A percentile compares a stretch with the other conserved stretches of the same genome.
Conservation (phyloP, 208 protist genomes). For the Leishmania lainsoni region DNA sequence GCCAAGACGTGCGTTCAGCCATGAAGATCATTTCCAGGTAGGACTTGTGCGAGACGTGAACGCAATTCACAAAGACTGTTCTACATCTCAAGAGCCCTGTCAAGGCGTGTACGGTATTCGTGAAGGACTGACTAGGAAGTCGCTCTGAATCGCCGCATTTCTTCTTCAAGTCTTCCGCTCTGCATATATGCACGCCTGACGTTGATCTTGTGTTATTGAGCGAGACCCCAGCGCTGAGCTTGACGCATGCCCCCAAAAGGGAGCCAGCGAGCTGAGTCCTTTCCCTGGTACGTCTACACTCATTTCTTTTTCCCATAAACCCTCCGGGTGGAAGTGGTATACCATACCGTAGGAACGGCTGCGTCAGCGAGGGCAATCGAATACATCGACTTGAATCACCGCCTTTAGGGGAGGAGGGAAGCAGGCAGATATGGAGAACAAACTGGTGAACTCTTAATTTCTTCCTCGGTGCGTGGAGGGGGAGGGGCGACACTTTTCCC, state of each 20-base stretch:
- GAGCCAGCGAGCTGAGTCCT: background rate
- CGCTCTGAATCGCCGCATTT: background rate
- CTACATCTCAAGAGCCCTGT: background rate
- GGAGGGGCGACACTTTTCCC: background rate
- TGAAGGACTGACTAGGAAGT: background rate
- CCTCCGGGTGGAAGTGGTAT: background rate
- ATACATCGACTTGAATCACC: background rate
- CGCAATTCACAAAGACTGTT: background rate
- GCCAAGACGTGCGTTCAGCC: slow-evolving; percentile 68
- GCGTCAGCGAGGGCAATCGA: background rate
- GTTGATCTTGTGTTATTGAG: background rate
- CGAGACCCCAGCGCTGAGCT: background rate
- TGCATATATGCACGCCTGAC: background rate
- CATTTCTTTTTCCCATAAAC: background rate
- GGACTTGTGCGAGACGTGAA: background rate
- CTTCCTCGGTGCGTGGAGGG: too few species aligned
- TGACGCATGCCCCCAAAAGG: background rate
- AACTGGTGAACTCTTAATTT: too few species aligned
- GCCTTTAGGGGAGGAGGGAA: background rate
- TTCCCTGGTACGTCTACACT: background rate
- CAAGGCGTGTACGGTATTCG: background rate
- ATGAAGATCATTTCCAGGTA: slow-evolving; percentile 61
- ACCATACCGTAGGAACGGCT: background rate
- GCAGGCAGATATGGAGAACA: background rate
- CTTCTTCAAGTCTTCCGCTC: background rate